Base-by-base conservation (phyloP, 2,329 filamentous ascomycete species). In the Colletotrichum plurivorum region DNA sequence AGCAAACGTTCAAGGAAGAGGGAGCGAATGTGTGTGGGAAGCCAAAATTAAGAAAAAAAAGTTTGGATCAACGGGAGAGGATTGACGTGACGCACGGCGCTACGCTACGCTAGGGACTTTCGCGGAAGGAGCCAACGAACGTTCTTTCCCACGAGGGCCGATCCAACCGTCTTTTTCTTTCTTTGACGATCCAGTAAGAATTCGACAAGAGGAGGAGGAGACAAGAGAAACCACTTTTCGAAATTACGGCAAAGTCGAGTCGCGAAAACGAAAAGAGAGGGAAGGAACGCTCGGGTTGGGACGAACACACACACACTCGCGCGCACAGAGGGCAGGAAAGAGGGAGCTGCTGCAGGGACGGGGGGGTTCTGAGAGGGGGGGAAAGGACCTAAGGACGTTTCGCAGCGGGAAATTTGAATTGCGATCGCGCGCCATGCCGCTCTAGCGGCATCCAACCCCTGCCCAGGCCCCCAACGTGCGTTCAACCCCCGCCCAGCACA, bases 371-470 rank as follows among this genome's bases (percentile, higher is more conserved):
- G 45, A 25, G 18, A 55, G 25, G 39, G 31, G 18, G 43, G 51
- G 64, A 36, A 61, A 43, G 27, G 27, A 31, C 22, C 22, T 22
- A 22, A 22, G 22, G 22, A 31, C 27, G 55, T 63, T 61, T 52
- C 16, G n/a, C 49, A 56, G 49, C 57, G 61, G 66, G 67, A 66
- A 67, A 69, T 67, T 69, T 43, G 67, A 48, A 69, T 69, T 69
- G 63, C 62, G 67, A 67, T 67, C 45, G 62, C 60, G 63, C 62
- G 62, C 62, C 55, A 56, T 67, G 62, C 62, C 63, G 56, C 66
- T 39, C 61, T 55, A 59, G 55, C 51, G 51, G 51, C 45, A 16
- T 15, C 41, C 41, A 13, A n/a, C 27, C 55, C 67, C 49, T 69
- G 59, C 39, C 59, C 46, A 53, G 27, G 4, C 16, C 45, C 31